phyloP scores from a whole-genome alignment of 164 flowering plant genomes.

The Cinnamomum micranthum region DNA sequence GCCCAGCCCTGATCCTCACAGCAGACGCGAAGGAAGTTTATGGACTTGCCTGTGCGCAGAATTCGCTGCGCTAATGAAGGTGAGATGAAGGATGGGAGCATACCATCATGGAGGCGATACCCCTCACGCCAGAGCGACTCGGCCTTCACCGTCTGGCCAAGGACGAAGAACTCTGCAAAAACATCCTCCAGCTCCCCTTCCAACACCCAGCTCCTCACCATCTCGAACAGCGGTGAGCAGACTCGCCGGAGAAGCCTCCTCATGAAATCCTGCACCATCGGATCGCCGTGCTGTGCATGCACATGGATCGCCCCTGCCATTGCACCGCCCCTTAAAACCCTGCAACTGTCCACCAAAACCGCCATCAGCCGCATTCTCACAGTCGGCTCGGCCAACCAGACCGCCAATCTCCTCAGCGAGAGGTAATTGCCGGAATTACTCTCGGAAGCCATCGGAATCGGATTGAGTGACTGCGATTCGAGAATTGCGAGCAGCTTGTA shows the following conservation, averaged over 20 bases:
- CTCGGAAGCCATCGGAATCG: slow-evolving; percentile 77
- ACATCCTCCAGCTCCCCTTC: slow-evolving; percentile 98
- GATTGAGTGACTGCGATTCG: slow-evolving; percentile 85
- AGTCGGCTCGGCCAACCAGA: slow-evolving; percentile 95
- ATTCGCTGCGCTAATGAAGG: slow-evolving; percentile 83
- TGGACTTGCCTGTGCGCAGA: slow-evolving; percentile 93
- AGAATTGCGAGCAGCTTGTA: slow-evolving; percentile 92
- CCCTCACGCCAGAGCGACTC: slow-evolving; percentile 99
- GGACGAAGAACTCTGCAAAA: slow-evolving; percentile 79
- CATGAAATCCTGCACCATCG: slow-evolving; percentile 91
- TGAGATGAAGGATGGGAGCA: slow-evolving; percentile 92
- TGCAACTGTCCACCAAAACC: slow-evolving; percentile 87
- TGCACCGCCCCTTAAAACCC: slow-evolving; percentile 85
- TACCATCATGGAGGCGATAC: slow-evolving; percentile 68
- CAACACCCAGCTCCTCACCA: slow-evolving; percentile 99
- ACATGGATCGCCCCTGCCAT: slow-evolving; percentile 98
- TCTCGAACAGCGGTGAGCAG: slow-evolving; percentile 95
- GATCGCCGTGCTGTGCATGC: slow-evolving; percentile 96
- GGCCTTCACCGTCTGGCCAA: slow-evolving; percentile 87
- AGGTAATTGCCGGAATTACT: slow-evolving; percentile 59
- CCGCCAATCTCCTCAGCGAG: slow-evolving; percentile 82
- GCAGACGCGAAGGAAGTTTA: slow-evolving; percentile 93
- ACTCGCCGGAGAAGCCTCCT: slow-evolving; percentile 71
- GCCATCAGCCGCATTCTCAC: slow-evolving; percentile 98
- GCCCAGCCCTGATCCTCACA: slow-evolving; percentile 99